phyloP scores from a whole-genome alignment of 371 early-diverging fungal genomes.

The Circinella umbellata region DNA sequence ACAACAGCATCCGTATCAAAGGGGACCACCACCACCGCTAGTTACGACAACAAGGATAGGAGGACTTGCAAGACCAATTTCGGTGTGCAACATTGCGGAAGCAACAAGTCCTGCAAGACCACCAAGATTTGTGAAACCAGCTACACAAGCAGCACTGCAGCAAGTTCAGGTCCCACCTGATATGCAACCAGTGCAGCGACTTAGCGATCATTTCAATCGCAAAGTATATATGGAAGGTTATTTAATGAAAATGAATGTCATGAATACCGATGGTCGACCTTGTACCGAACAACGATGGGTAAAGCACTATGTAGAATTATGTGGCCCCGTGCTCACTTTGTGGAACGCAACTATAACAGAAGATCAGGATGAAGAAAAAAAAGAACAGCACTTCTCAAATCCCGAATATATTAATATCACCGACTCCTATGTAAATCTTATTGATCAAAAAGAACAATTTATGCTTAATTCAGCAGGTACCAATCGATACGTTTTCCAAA shows the following conservation, averaged over 20 bases:
- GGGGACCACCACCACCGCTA: background rate
- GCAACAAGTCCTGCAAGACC: slow-evolving; percentile 21
- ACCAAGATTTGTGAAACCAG: slow-evolving; percentile 26
- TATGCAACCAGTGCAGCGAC: slow-evolving; percentile 30
- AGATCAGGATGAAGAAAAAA: slow-evolving; percentile 9
- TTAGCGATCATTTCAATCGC: slow-evolving; percentile 59
- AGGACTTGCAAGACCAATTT: slow-evolving; percentile 18
- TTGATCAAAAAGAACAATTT: slow-evolving; percentile 47
- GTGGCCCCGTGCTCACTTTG: slow-evolving; percentile 66
- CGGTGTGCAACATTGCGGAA: slow-evolving; percentile 24
- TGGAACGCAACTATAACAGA: slow-evolving; percentile 43
- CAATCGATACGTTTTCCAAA: slow-evolving; percentile 66
- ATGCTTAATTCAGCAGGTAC: slow-evolving; percentile 70
- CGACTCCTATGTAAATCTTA: slow-evolving; percentile 59
- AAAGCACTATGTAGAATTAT: slow-evolving; percentile 71
- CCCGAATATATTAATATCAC: slow-evolving; percentile 75
- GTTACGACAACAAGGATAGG: background rate
- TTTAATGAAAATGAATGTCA: slow-evolving; percentile 64
- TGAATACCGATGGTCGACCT: slow-evolving; percentile 55
- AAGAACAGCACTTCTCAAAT: slow-evolving; percentile 17
- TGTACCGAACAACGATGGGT: slow-evolving; percentile 58
- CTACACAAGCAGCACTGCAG: slow-evolving; percentile 10
- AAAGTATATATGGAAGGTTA: slow-evolving; percentile 76
- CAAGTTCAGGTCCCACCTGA: background rate
- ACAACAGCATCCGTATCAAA: slow-evolving; percentile 7